Base-by-base conservation (phyloP, 2,329 filamentous ascomycete genomes). In the Fusarium continuum region DNA sequence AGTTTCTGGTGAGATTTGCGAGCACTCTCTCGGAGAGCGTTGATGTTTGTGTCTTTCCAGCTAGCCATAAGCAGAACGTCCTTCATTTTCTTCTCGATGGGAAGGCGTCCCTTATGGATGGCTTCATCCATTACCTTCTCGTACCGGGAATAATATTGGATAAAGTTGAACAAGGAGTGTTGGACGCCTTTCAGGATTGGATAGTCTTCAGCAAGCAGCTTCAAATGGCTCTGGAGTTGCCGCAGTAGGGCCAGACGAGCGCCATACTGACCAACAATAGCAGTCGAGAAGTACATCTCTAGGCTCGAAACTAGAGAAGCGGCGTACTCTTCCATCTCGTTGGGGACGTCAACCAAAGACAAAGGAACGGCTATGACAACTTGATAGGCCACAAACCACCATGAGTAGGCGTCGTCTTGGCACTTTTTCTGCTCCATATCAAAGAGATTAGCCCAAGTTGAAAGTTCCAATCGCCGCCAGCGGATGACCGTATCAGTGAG, bases 1-100 rank as follows among this genome's bases (percentile, higher is more conserved):
- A 99, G 84, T 76, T 97, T 97, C 70, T 90, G 87, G 73, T 99
- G 95, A 17, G 93, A 97, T 58, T 89, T 90, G 69, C 90, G 89
- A 2, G 95, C 93, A 75, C 94, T 98, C 72, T 97, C 93, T 65
- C 89, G 87, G 14, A 99, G 80, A 1, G 92, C 91, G 41, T 90
- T 89, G 61, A 99, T 96, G 71, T 98, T 99, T 19, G 92, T 97
- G 69, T 99, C 95, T 75, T 96, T 97, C 96, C 96, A 99, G 75
- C 93, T 97, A 8, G 93, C 93, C 69, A 99, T 81, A 47, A 96
- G 87, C 14, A 99, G 85, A n/a, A 97, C 88, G 68, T 98, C 91
- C 73, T 91, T 94, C 84, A 98, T 92, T 54, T 92, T 88, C 76
- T 93, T 97, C 74, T 98, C 94, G n/a, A 98, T 83, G 0, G 84